A percentile compares a stretch with the other conserved stretches of the same genome.
Evolutionary conservation across 768 basidiomycete species (phyloP).

Genomic region (Paxillus rubicundulus): DNA sequence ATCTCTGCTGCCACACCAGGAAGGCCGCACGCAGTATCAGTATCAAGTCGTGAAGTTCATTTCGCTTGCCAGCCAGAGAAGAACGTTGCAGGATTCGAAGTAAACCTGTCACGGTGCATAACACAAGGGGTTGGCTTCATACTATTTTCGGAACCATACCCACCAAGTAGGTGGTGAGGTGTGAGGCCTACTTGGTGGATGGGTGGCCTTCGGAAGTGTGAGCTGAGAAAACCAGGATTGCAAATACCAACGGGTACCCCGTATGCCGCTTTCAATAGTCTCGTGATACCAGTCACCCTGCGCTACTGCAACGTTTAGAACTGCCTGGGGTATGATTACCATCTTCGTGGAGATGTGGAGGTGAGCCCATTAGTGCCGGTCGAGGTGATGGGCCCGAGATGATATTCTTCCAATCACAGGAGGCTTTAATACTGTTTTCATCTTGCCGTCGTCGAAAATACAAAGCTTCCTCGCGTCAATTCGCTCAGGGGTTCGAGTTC

Average conservation of each 20-base stretch:
- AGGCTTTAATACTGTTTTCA: neutral
- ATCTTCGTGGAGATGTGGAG: conserved; percentile 3
- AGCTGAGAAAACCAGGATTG: conserved; percentile 4
- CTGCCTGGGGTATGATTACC: conserved; percentile 3
- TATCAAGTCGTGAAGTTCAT: neutral
- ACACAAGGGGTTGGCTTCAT: neutral
- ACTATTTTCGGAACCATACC: neutral
- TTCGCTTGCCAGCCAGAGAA: conserved; percentile 17
- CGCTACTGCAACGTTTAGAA: neutral
- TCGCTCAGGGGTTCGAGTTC: neutral
- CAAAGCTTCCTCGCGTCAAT: conserved; percentile 11
- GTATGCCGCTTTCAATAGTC: neutral
- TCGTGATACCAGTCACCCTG: neutral
- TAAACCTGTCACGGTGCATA: neutral
- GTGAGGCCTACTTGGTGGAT: no score
- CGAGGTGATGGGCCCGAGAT: conserved; percentile 2
- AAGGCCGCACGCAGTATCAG: neutral
- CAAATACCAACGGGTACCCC: neutral
- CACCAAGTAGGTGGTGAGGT: neutral
- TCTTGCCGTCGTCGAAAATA: conserved; percentile 4
- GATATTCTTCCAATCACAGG: conserved; percentile 7
- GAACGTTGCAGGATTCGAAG: conserved; percentile 28
- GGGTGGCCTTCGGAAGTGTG: neutral
- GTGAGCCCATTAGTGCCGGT: neutral
- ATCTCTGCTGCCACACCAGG: conserved; percentile 4